Evolutionary conservation across 352 stramenopile species (phyloP).

Genomic region (Globisporangium irregulare): DNA sequence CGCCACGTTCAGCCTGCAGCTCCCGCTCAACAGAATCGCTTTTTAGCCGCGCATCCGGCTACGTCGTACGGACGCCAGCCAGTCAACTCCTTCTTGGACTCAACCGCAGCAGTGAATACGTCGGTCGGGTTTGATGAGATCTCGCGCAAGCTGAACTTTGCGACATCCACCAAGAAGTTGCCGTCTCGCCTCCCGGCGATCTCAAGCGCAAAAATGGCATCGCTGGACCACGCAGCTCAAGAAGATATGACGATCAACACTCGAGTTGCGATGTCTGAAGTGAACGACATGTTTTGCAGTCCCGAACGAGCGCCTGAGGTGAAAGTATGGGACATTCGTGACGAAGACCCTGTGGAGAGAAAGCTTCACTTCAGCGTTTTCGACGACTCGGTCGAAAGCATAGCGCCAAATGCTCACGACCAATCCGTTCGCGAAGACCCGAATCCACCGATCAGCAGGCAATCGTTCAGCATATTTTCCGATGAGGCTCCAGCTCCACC

Average conservation of each 20-base stretch:
- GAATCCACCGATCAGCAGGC: slow-evolving; percentile 36
- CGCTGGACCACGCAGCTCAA: slow-evolving; percentile 41
- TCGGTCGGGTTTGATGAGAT: slow-evolving; percentile 18
- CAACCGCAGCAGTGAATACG: slow-evolving; percentile 8
- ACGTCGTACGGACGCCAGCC: not conserved
- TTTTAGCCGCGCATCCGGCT: slow-evolving; percentile 11
- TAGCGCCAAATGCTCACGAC: slow-evolving; percentile 44
- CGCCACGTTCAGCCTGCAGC: not conserved
- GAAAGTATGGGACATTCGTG: slow-evolving; percentile 41
- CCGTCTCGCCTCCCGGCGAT: slow-evolving; percentile 10
- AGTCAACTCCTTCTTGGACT: slow-evolving; percentile 21
- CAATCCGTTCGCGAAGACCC: slow-evolving; percentile 45
- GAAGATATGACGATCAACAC: slow-evolving; percentile 90
- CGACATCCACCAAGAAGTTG: slow-evolving; percentile 18
- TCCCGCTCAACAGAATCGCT: slow-evolving; percentile 25
- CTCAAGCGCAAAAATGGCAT: slow-evolving; percentile 16
- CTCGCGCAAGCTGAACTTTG: slow-evolving; percentile 24
- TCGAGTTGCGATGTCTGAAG: slow-evolving; percentile 74
- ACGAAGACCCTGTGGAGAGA: slow-evolving; percentile 69
- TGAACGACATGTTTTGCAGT: slow-evolving; percentile 88
- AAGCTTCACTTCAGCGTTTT: slow-evolving; percentile 86
- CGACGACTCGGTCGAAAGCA: slow-evolving; percentile 73
- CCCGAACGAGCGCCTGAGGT: slow-evolving; percentile 42
- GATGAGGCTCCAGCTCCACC: slow-evolving; percentile 33
- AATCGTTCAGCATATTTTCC: slow-evolving; percentile 45